These are phyloP conservation scores for Naematelia encephala DNA, from an alignment of 768 basidiomycete genomes.

Conservation along the genomic window DNA sequence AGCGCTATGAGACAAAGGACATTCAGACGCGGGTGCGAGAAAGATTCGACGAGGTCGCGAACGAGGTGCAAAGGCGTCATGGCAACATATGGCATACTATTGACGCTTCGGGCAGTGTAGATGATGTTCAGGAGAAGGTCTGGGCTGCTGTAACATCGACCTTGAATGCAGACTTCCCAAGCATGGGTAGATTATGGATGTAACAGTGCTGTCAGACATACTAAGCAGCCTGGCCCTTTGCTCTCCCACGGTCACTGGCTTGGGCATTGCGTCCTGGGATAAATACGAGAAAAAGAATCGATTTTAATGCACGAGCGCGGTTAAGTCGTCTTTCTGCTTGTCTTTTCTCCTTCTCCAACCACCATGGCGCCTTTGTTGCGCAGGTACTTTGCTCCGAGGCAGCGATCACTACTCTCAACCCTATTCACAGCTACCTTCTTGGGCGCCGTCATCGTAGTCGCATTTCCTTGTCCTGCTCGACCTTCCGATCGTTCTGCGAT, in stretches of 20 bases:
- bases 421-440: constrained; percentile 51
- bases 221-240: too few relatives aligned
- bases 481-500: constrained; percentile 6
- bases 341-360: neutral
- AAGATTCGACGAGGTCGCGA: constrained; percentile 36
- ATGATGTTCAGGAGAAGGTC: neutral
- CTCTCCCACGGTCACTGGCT: too few relatives aligned
- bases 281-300: too few relatives aligned
- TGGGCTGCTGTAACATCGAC: neutral
- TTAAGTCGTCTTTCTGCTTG: neutral
- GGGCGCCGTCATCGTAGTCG: constrained; percentile 48
- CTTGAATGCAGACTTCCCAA: neutral
- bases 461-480: constrained; percentile 49
- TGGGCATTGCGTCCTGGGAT: too few relatives aligned
- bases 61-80: constrained; percentile 28
- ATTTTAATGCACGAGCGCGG: too few relatives aligned
- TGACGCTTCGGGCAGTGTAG: neutral
- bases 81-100: constrained; percentile 7
- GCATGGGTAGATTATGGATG: neutral
- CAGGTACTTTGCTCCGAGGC: constrained; percentile 44
- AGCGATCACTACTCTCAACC: constrained; percentile 48
- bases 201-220: too few relatives aligned
- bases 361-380: constrained; percentile 50
- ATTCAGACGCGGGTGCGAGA: constrained; percentile 33
- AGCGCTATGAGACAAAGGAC: constrained; percentile 66